Percentiles rank a stretch among this genome's conserved stretches.
Evolutionary conservation across 2,329 filamentous ascomycete genomes (phyloP).

Genomic region (Microcyclospora tardicrescens): DNA sequence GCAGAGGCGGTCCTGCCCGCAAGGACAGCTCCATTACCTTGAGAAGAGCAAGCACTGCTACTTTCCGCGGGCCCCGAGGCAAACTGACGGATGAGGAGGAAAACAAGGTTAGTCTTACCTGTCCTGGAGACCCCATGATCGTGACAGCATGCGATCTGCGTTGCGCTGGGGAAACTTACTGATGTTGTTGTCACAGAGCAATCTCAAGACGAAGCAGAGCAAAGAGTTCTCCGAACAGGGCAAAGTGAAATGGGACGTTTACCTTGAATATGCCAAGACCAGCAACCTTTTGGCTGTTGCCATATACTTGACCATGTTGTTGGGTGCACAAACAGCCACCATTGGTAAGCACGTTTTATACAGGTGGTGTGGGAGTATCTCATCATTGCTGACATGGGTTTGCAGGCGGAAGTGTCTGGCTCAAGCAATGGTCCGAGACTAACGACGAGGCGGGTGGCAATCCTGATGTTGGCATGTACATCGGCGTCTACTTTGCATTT

Average conservation of each 20-base stretch:
- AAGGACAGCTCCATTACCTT: conserved; percentile 62
- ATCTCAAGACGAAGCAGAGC: conserved; percentile 61
- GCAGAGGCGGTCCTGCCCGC: conserved; percentile 40
- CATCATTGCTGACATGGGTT: background rate
- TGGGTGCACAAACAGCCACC: conserved; percentile 69
- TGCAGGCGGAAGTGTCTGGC: conserved; percentile 73
- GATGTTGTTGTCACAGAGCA: conserved; percentile 6
- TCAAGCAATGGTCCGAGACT: conserved; percentile 79
- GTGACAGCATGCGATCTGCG: too few species aligned
- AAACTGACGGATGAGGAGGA: conserved; percentile 78
- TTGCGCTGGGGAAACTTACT: background rate
- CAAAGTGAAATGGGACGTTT: conserved; percentile 96
- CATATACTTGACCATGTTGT: conserved; percentile 63
- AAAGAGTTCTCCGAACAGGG: conserved; percentile 89
- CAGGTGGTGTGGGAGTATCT: too few species aligned
- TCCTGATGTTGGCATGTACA: conserved; percentile 69
- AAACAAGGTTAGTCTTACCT: conserved; percentile 11
- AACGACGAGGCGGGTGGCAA: conserved; percentile 61
- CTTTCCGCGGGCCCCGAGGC: conserved; percentile 72
- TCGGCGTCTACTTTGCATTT: conserved; percentile 91
- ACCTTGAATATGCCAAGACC: conserved; percentile 85
- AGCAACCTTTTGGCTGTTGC: conserved; percentile 77
- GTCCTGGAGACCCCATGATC: background rate
- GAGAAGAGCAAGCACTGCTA: conserved; percentile 80
- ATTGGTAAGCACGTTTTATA: conserved; percentile 45